Evolutionary conservation across 257 asterid species (phyloP), one percentile per base, ranked within the genome.

Genomic region (Phtheirospermum japonicum): DNA sequence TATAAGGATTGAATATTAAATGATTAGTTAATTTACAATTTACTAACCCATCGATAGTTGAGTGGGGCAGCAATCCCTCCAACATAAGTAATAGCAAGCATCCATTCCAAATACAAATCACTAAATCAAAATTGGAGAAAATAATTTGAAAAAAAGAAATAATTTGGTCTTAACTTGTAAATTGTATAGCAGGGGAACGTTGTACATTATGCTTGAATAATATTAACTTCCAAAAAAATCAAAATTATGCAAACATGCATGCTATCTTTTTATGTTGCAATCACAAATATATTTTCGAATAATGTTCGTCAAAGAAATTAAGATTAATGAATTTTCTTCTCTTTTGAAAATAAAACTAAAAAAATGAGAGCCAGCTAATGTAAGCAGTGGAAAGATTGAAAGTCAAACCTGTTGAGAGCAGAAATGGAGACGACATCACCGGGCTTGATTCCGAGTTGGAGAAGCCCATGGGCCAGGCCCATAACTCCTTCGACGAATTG

Each of bases 1-100:
- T n/a, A n/a, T n/a, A n/a, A n/a, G n/a, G n/a, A n/a, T n/a, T n/a
- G n/a, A n/a, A n/a, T n/a, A n/a, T n/a, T n/a, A n/a, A 7, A 2
- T 2, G 12, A 48, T 48, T 48, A 16, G 4, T 16, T 48, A 48
- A 14, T 48, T 6, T 11, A 70, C 81, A 48, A 14, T 48, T 6
- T 11, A 70, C 81, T 73, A 61, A 87, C 96, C 98, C 98, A 91
- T 70, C 97, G 75, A 63, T 88, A 88, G 71, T 88, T 91, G 65
- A 91, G 85, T 3, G 98, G 97, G 71, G 98, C 95, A 55, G 82
- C 86, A 26, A 91, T 83, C 64, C 90, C 97, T 71, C 98, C 98
- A 16, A 82, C 90, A 70, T 79, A 84, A 40, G 97, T 72, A 57
- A 91, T 75, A 20, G 95, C 98, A 69, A 91, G 90, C 63, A 88